Evolutionary conservation across 1,139 yeast genomes (phyloP).

Genomic region (Sugiyamaella novakii): DNA sequence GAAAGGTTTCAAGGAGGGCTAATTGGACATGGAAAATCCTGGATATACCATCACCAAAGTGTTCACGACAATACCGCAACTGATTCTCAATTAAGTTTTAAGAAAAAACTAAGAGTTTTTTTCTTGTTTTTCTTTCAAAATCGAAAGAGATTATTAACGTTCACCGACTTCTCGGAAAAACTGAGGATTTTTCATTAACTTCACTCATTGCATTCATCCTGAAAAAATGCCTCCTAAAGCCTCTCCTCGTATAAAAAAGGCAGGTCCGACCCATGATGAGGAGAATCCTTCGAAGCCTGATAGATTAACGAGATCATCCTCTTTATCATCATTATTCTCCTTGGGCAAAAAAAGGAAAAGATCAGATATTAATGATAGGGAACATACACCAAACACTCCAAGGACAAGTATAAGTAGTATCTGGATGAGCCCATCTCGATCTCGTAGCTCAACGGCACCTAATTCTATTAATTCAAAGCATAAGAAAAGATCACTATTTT

Average conservation of each 20-base stretch:
- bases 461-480: slow-evolving; percentile 8
- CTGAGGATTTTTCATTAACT: no score
- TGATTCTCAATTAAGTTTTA: no score
- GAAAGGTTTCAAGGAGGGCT: slow-evolving; percentile 4
- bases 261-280: background rate
- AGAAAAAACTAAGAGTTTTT: no score
- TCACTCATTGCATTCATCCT: no score
- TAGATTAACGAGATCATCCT: slow-evolving; percentile 16
- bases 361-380: slow-evolving; percentile 10
- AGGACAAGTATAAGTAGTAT: slow-evolving; percentile 15
- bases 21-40: no score
- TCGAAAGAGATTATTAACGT: no score
- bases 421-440: slow-evolving; percentile 15
- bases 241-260: background rate
- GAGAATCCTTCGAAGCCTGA: background rate
- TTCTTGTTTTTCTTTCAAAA: no score
- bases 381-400: slow-evolving; percentile 6
- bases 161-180: no score
- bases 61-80: no score
- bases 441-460: slow-evolving; percentile 2
- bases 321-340: slow-evolving; percentile 30
- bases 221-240: slow-evolving; percentile 4
- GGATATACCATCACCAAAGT: no score
- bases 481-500: slow-evolving; percentile 23
- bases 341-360: slow-evolving; percentile 21